Evolutionary conservation across 352 stramenopile species (phyloP).

Genomic region (Globisporangium barbulae): DNA sequence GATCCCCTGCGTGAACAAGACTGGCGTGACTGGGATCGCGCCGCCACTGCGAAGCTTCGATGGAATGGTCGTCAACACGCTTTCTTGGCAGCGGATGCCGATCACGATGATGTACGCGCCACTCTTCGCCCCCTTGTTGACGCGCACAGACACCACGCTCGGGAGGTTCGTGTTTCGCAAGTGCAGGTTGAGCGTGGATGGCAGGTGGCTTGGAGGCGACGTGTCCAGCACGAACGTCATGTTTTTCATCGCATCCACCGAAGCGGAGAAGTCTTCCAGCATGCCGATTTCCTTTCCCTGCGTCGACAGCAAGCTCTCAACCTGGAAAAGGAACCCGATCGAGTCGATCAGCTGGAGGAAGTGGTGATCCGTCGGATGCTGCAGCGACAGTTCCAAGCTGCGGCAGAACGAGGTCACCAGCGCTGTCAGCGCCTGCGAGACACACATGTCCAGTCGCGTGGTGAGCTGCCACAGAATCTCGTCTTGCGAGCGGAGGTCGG

Average conservation of each 20-base stretch:
- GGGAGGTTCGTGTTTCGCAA: conserved; percentile 70
- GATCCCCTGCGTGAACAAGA: conserved; percentile 77
- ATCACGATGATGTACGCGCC: conserved; percentile 53
- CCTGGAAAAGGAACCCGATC: conserved; percentile 79
- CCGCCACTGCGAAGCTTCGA: conserved; percentile 39
- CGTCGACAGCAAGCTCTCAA: conserved; percentile 93
- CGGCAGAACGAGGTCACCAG: conserved; percentile 73
- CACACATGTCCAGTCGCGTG: conserved; percentile 74
- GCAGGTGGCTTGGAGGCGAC: conserved; percentile 48
- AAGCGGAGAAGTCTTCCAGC: conserved; percentile 88
- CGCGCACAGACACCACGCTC: conserved; percentile 65
- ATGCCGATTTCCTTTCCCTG: conserved; percentile 96
- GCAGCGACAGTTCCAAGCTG: conserved; percentile 62
- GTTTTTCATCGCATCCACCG: conserved; percentile 70
- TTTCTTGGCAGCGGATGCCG: conserved; percentile 47
- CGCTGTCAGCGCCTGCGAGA: conserved; percentile 74
- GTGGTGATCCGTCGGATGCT: conserved; percentile 48
- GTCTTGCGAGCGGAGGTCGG: conserved; percentile 41
- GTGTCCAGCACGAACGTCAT: conserved; percentile 72
- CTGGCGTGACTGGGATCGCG: conserved; percentile 50
- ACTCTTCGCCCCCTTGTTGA: conserved; percentile 49
- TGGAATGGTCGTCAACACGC: conserved; percentile 42
- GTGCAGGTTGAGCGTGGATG: conserved; percentile 73
- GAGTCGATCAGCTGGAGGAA: conserved; percentile 64
- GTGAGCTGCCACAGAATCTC: conserved; percentile 78